Evolutionary conservation across 345 rosid species (phyloP).

Genomic region (Arabis alpina): DNA sequence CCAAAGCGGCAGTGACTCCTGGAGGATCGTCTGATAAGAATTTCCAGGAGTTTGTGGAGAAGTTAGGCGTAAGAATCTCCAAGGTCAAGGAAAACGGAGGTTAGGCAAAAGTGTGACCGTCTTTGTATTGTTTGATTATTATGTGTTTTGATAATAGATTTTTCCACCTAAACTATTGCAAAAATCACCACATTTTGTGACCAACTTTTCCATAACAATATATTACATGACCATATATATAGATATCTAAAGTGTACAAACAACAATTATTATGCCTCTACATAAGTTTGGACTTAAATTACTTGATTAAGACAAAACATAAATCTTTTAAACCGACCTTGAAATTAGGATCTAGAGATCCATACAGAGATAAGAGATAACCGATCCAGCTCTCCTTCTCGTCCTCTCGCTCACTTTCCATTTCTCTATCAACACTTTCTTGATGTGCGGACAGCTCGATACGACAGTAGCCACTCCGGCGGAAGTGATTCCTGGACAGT

Average conservation of each 20-base stretch:
- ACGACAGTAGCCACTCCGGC: slow-evolving; percentile 85
- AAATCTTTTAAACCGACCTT: slow-evolving; percentile 8
- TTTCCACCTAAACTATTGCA: too few species aligned
- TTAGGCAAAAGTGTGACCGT: neutral
- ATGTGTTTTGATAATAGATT: too few species aligned
- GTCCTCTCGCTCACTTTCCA: slow-evolving; percentile 89
- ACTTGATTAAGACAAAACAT: neutral
- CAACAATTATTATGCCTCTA: slow-evolving; percentile 1
- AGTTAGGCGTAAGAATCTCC: slow-evolving; percentile 26
- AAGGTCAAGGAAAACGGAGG: neutral
- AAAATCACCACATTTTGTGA: too few species aligned
- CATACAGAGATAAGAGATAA: slow-evolving; percentile 72
- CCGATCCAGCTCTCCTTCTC: slow-evolving; percentile 70
- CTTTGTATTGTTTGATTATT: too few species aligned
- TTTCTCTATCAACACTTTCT: slow-evolving; percentile 84
- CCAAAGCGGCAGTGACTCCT: slow-evolving; percentile 62
- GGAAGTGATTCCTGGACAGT: slow-evolving; percentile 72
- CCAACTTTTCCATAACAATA: neutral
- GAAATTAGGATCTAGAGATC: slow-evolving; percentile 54
- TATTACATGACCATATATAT: neutral
- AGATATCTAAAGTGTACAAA: neutral
- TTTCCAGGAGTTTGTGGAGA: slow-evolving; percentile 60
- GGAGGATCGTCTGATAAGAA: slow-evolving; percentile 76
- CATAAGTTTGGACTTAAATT: neutral
- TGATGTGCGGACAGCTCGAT: slow-evolving; percentile 78